phyloP scores from a whole-genome alignment of 2,329 filamentous ascomycete species.

The Colletotrichum liaoningense region DNA sequence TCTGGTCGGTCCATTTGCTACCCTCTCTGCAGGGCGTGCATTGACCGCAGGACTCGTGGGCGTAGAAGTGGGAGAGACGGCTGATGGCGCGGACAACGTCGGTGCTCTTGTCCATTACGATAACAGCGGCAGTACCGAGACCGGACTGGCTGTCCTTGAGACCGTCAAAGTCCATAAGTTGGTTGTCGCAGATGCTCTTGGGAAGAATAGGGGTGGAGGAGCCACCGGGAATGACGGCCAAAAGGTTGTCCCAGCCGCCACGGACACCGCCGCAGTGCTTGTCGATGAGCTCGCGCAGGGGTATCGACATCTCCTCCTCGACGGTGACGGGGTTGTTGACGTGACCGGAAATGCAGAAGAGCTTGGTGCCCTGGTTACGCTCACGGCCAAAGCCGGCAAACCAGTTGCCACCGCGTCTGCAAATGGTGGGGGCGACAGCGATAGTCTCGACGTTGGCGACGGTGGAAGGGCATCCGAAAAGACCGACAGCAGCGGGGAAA shows the following conservation, averaged over 20 bases:
- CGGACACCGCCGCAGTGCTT: constrained; percentile 97
- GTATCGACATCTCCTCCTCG: constrained; percentile 99
- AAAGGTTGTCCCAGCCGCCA: constrained; percentile 97
- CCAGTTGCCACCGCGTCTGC: constrained; percentile 91
- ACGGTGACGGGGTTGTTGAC: constrained; percentile 99
- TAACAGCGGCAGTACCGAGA: constrained; percentile 96
- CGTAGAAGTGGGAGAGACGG: constrained; percentile 95
- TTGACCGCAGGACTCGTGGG: constrained; percentile 97
- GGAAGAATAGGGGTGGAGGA: constrained; percentile 97
- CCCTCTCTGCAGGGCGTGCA: constrained; percentile 99
- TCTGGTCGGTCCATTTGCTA: constrained; percentile 99
- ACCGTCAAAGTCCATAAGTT: constrained; percentile 98
- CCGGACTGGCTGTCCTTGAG: constrained; percentile 98
- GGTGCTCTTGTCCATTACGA: constrained; percentile 98
- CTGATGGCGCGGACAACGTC: constrained; percentile 96
- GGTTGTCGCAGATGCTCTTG: constrained; percentile 89
- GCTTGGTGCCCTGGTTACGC: constrained; percentile 96
- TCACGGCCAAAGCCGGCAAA: constrained; percentile 95
- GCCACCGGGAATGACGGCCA: constrained; percentile 94
- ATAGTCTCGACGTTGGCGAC: constrained; percentile 99
- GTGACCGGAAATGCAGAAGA: constrained; percentile 97
- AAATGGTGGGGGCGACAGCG: constrained; percentile 94
- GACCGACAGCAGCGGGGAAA: constrained; percentile 95
- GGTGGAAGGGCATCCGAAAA: constrained; percentile 97
- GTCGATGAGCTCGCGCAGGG: constrained; percentile 94